Evolutionary conservation across 257 asterid species (phyloP).

Genomic region (Plantago major): DNA sequence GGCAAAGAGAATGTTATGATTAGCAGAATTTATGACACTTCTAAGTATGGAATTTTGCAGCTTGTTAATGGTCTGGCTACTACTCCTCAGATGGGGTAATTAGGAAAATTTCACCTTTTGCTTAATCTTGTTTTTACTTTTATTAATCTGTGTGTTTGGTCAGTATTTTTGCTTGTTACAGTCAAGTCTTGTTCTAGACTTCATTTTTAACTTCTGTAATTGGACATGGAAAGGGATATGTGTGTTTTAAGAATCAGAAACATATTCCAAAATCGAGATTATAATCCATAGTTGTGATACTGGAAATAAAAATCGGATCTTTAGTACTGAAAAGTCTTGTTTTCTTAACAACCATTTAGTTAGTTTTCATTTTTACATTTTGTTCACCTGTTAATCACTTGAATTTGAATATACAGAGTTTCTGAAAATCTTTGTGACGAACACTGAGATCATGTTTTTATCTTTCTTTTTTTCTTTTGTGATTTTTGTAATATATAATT

Average conservation of each 20-base stretch:
- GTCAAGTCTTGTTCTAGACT: background rate
- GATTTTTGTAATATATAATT: background rate
- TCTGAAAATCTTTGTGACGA: no score
- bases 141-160: background rate
- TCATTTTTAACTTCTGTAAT: background rate
- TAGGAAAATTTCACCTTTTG: background rate
- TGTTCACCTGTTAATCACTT: background rate
- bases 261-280: no score
- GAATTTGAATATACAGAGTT: no score
- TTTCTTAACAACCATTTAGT: background rate
- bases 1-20: no score
- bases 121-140: background rate
- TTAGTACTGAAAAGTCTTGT: background rate
- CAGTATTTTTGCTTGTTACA: no score
- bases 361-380: background rate
- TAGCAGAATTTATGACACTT: slow-evolving; percentile 51
- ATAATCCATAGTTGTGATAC: background rate
- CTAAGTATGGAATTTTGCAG: slow-evolving; percentile 72
- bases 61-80: slow-evolving; percentile 67
- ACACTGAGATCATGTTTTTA: no score
- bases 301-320: background rate
- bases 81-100: slow-evolving; percentile 92
- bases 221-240: slow-evolving; percentile 7
- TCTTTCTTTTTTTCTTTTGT: background rate
- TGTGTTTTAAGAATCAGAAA: no score